Evolutionary conservation across 148 eudicot genomes (phyloP).

Genomic region (Vaccinium darrowii): DNA sequence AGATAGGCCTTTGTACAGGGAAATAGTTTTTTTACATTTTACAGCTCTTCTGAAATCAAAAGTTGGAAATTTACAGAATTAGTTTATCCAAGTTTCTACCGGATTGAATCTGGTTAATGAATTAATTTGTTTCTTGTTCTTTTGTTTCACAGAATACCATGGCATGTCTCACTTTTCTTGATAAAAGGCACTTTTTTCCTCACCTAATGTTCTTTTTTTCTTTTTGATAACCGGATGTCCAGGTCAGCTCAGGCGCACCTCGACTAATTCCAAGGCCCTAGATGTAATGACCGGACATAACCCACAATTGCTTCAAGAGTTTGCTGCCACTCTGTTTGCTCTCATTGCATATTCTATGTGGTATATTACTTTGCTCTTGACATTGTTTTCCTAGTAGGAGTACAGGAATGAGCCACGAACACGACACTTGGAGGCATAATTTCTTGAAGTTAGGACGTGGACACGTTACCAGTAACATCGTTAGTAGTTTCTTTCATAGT

Average conservation of each 20-base stretch:
- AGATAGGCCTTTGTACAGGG: conserved; percentile 6
- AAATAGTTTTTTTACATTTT: conserved; percentile 13
- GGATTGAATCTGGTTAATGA: not conserved
- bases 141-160: not conserved
- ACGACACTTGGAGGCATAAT: not conserved
- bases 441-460: not conserved
- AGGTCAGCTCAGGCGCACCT: no score
- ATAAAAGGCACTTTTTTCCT: not conserved
- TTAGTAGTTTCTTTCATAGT: not conserved
- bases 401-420: not conserved
- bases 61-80: conserved; percentile 9
- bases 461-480: not conserved
- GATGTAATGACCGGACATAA: no score
- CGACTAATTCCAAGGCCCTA: no score
- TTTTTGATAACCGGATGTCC: no score
- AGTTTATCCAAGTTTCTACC: not conserved
- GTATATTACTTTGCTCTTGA: not conserved
- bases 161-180: not conserved
- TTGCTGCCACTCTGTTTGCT: not conserved
- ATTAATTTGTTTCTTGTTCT: not conserved
- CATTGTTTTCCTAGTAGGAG: not conserved
- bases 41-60: conserved; percentile 6
- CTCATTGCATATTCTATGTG: not conserved
- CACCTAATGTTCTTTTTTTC: not conserved
- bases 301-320: no score